Evolutionary conservation across 371 early-diverging fungal species (phyloP), one percentile per base, ranked within the genome.

Genomic region (Gilbertella persicaria): DNA sequence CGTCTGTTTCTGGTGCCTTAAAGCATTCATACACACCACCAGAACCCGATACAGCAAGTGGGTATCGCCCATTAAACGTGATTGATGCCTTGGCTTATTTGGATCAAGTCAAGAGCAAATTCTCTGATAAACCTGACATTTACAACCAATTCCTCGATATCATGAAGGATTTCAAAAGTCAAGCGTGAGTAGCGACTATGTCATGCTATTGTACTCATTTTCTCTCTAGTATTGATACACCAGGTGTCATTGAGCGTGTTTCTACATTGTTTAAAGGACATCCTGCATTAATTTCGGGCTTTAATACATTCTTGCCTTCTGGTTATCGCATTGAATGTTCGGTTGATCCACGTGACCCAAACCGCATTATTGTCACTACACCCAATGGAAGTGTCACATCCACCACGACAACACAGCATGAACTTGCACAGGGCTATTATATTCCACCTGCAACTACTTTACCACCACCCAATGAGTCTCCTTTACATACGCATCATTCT

Each of bases 81-180:
- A 66, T 75, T 38, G 99, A 99, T 69, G 99, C 99, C 2, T 78
- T 99, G 49, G 78, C 90, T 14, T 99, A 99, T 70, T 79, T 99
- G 50, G 98, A 99, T 61, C 84, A 90, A 66, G 99, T 99, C 20
- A 97, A 96, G 73, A 79, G 84, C 24, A 92, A 93, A 60, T 99
- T 98, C 69, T 71, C 82, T 29, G 88, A 95, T 57, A 84, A 91
- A 25, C 94, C 96, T 5, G 93, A 92, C 43, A 92, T 97, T 2
- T 99, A 99, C 75, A 96, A 95, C 63, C 85, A 87, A 51, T 99
- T 99, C 72, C 62, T 99, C 65, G 98, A 98, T 64, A 97, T 98
- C 25, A 99, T 99, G 99, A 96, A 96, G 76, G 99, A 99, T 62
- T 99, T 98, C 69, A 99, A 99, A 73, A 88, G 93, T 55, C 94